Evolutionary conservation across 257 asterid genomes (phyloP), one percentile per base, ranked within the genome.

Genomic region (Ligustrum vulgare): DNA sequence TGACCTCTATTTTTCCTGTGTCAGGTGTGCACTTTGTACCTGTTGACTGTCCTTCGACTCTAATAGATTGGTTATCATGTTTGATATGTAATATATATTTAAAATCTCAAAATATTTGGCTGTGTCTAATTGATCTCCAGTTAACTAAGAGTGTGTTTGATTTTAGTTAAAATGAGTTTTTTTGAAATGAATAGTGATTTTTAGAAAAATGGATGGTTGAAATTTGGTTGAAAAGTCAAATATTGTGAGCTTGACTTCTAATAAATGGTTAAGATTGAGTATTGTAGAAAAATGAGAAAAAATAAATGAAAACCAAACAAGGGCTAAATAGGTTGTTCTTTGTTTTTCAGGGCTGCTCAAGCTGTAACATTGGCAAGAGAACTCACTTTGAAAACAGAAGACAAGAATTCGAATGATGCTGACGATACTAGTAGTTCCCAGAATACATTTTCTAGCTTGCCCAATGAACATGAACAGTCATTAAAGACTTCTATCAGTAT

Each of bases 1-100:
- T 76, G 97, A 90, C 85, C 98, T 95, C 77, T 95, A 95, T 78
- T 93, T 93, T 82, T 95, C 99, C 78, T 95, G 99, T 77, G 96
- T 86, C 94, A 95, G 99, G 99, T 95, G 67, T 58, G 75, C 70
- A 64, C 63, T 71, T 77, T 51, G 72, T 43, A 63, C 20, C 72
- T 37, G 25, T 71, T 32, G 23, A 64, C 49, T 36, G 9, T 58
- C 67, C 68, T 65, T 32, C 11, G 22, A 45, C 58, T 67, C 45
- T 60, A 8, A 1, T 60, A 22, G 0, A 60, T 60, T 23, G 28
- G 34, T 75, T 69, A 12, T 77, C 68, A 22, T 18, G n/a, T 73
- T 78, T 65, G 49, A 80, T 75, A 62, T 33, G 15, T 67, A 72
- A 64, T 65, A 64, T 65, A 43, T 49, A 51, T 72, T 20, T 70